These are phyloP conservation scores for Diaporthe sp. DNA, from an alignment of 2,329 filamentous ascomycete genomes.

Conservation along the genomic window DNA sequence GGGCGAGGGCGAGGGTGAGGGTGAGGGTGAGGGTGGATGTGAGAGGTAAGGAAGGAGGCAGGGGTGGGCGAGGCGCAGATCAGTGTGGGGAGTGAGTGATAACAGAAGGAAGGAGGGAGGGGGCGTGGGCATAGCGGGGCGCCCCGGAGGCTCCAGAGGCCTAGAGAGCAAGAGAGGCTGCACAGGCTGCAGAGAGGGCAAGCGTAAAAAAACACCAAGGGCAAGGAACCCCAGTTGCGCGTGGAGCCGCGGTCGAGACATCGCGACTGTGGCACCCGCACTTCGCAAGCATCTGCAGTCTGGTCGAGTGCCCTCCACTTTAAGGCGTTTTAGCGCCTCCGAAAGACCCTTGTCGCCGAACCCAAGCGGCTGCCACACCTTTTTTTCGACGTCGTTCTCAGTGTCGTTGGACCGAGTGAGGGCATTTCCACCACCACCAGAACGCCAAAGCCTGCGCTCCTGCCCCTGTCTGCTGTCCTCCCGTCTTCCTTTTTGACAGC, in stretches of 20 bases:
- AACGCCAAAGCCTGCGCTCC: neutral
- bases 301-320: slow-evolving; percentile 30
- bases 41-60: slow-evolving; percentile 15
- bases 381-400: slow-evolving; percentile 26
- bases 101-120: neutral
- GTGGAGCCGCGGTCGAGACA: slow-evolving; percentile 37
- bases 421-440: slow-evolving; percentile 6
- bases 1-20: neutral
- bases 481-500: slow-evolving; percentile 27
- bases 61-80: slow-evolving; percentile 18
- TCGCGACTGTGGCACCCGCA: slow-evolving; percentile 23
- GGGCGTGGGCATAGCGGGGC: neutral
- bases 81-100: neutral
- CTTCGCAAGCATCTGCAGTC: slow-evolving; percentile 33
- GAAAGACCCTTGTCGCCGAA: slow-evolving; percentile 38
- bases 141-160: neutral
- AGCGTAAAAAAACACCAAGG: slow-evolving; percentile 18
- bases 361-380: slow-evolving; percentile 37
- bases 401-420: neutral
- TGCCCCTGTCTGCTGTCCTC: slow-evolving; percentile 12
- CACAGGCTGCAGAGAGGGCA: neutral
- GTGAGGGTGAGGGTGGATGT: slow-evolving; percentile 5
- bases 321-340: slow-evolving; percentile 38
- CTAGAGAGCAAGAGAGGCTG: neutral
- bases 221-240: slow-evolving; percentile 33